Base-by-base conservation (phyloP, 2,329 filamentous ascomycete genomes). In the Leptographium wingfieldii region DNA sequence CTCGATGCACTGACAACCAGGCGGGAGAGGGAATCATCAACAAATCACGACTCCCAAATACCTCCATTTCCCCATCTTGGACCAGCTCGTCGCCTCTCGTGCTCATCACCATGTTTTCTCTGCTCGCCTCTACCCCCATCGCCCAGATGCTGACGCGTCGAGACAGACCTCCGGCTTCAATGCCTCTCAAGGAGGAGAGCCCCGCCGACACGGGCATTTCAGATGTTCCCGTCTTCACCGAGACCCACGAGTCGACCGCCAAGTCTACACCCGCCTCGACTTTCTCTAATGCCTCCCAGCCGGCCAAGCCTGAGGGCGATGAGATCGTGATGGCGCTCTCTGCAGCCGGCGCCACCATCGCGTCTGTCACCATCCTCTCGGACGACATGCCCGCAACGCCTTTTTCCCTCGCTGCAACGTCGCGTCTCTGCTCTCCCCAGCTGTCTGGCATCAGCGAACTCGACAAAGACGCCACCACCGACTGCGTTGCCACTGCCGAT, bases 101-200 rank as follows among this genome's bases (percentile, higher is more conserved):
- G 10, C 5, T 27, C 10, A 22, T 14, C 27, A n/a, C 38, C 53
- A 60, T 56, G 43, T 29, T 56, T 22, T 52, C 53, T n/a, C 19
- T 60, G 4, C 46, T 56, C 54, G 31, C 58, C 12, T 33, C 43
- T 14, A n/a, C 57, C 19, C 33, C 60, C 22, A 22, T 56, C n/a
- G 46, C 49, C 19, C 56, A 58, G n/a, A 16, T 60, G 56, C 63
- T 64, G 57, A 64, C 63, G 60, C 59, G 48, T 56, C 56, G 29
- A 46, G 10, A 59, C 58, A 65, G 62, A 48, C 59, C 58, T 25
- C 33, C 57, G 25, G 53, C 55, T 29, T 49, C 29, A 19, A 61
- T 60, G 57, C 35, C 61, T 38, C 40, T 64, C 40, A 65, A 64
- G 56, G 62, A 65, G 57, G 63, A 65, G 60, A 61, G 61, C 52